Evolutionary conservation across 208 protist species (phyloP).

Genomic region (Trypanosoma caninum): DNA sequence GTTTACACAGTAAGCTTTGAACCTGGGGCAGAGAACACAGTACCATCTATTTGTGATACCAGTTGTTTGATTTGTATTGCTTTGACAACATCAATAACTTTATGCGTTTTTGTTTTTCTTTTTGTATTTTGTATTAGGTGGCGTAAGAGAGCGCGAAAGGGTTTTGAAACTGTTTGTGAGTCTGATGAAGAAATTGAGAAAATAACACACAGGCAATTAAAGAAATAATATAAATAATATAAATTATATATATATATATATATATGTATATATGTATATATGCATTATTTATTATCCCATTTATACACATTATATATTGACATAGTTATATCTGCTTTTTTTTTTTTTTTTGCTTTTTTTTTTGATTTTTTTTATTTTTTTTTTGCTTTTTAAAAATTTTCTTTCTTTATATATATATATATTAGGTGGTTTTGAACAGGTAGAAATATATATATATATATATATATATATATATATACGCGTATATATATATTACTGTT

Average conservation of each 20-base stretch:
- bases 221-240: background rate
- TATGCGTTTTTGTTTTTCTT: background rate
- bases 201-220: background rate
- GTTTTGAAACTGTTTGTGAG: background rate
- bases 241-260: background rate
- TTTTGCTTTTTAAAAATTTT: background rate
- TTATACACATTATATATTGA: background rate
- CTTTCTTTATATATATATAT: background rate
- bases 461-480: no score
- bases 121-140: background rate
- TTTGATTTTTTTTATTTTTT: conserved; percentile 1
- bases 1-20: conserved; percentile 21
- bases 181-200: conserved; percentile 1
- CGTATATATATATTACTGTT: no score
- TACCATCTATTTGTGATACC: conserved; percentile 1
- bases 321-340: background rate
- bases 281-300: background rate
- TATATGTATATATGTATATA: background rate
- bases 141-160: background rate
- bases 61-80: conserved; percentile 5
- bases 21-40: background rate
- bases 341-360: background rate
- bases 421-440: background rate
- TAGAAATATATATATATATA: conserved; percentile 5
- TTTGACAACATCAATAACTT: background rate